phyloP scores from a whole-genome alignment of 2,329 filamentous ascomycete genomes.

The Stachybotrys elegans region DNA sequence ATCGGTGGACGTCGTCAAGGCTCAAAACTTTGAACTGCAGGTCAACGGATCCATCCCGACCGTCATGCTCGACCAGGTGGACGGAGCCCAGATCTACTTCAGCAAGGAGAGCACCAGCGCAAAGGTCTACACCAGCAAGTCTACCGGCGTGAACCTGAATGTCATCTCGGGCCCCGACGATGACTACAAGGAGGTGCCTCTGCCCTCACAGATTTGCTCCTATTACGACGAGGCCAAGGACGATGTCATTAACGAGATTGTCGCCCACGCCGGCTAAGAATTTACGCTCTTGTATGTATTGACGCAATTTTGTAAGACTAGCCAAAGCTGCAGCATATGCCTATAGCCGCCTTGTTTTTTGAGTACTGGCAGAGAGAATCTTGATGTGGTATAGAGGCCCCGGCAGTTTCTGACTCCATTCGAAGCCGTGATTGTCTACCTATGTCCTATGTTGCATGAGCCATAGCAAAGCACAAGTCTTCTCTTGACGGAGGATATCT shows the following conservation, averaged over 20 bases:
- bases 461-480: too few species aligned
- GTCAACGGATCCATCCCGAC: conserved; percentile 83
- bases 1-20: conserved; percentile 92
- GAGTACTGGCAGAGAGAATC: too few species aligned
- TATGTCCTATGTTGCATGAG: too few species aligned
- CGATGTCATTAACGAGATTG: conserved; percentile 84
- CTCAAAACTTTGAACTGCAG: conserved; percentile 89
- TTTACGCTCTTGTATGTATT: too few species aligned
- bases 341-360: too few species aligned
- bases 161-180: conserved; percentile 65
- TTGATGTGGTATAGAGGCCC: too few species aligned
- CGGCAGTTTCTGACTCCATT: too few species aligned
- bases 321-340: too few species aligned
- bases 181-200: conserved; percentile 80
- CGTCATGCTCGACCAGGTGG: conserved; percentile 86
- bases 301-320: background rate
- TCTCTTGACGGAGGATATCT: too few species aligned
- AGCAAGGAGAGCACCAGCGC: conserved; percentile 71
- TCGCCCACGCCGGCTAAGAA: conserved; percentile 77
- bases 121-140: conserved; percentile 88
- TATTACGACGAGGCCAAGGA: conserved; percentile 65
- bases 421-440: too few species aligned
- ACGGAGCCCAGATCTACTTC: conserved; percentile 83
- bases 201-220: conserved; percentile 87
- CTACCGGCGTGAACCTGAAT: conserved; percentile 80